These are phyloP conservation scores for Geosmithia flava DNA, from an alignment of 2,329 filamentous ascomycete species.

Conservation along the genomic window DNA sequence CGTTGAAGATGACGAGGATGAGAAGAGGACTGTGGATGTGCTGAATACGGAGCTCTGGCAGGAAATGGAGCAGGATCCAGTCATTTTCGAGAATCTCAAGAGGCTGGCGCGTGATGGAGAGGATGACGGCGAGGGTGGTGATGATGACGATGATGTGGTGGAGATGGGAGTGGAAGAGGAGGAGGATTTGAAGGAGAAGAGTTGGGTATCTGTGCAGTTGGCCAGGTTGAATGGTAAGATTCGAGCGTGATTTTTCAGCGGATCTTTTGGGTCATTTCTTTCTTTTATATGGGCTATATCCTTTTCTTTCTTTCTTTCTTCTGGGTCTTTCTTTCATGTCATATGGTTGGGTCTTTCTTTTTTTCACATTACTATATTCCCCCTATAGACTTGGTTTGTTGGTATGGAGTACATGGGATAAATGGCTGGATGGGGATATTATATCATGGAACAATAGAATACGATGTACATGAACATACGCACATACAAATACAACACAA, in stretches of 20 bases:
- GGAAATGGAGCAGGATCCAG: slow-evolving; percentile 40
- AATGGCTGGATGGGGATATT: no score
- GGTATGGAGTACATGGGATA: no score
- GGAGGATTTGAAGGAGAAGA: slow-evolving; percentile 5
- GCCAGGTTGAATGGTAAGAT: slow-evolving; percentile 1
- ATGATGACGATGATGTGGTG: slow-evolving; percentile 5
- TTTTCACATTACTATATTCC: no score
- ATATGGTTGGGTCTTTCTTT: no score
- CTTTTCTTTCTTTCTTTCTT: neutral
- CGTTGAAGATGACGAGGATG: slow-evolving; percentile 12
- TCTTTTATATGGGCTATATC: neutral
- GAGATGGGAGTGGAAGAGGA: no score
- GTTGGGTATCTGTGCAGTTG: neutral
- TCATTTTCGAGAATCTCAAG: slow-evolving; percentile 26
- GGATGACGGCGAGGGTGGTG: slow-evolving; percentile 3
- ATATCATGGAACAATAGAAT: no score
- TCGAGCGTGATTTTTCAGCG: neutral
- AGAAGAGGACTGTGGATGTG: slow-evolving; percentile 28
- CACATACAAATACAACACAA: no score
- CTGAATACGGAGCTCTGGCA: slow-evolving; percentile 45
- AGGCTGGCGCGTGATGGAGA: slow-evolving; percentile 24
- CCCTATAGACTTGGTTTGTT: no score
- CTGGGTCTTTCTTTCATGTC: no score
- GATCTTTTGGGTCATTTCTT: neutral
- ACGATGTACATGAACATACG: no score